These are phyloP conservation scores for Mycena indigotica DNA, from an alignment of 768 basidiomycete genomes.

Conservation along the genomic window DNA sequence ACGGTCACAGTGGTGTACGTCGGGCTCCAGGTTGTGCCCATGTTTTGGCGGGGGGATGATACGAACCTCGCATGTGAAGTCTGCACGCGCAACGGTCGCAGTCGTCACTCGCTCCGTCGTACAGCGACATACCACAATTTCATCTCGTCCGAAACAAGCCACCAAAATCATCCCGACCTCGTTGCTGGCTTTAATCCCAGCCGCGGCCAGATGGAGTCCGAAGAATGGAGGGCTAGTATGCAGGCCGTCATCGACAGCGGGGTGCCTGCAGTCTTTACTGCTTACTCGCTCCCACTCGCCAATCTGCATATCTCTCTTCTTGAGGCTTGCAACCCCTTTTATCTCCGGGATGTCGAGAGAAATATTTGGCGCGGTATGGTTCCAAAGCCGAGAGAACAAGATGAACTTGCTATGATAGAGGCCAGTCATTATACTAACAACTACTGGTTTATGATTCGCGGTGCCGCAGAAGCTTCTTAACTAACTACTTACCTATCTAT, in stretches of 20 bases:
- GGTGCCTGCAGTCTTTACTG: constrained; percentile 1
- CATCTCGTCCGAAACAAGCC: not conserved
- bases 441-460: constrained; percentile 5
- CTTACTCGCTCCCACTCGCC: not conserved
- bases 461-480: too few species aligned
- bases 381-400: not conserved
- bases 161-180: constrained; percentile 5
- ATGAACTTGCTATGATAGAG: not conserved
- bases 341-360: not conserved
- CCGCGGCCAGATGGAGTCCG: not conserved
- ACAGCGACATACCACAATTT: constrained; percentile 7
- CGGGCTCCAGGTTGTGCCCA: not conserved
- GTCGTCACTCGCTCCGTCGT: not conserved
- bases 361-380: constrained; percentile 12
- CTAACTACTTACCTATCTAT: too few species aligned
- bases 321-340: not conserved
- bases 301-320: not conserved
- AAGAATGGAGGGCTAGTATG: not conserved
- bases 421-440: constrained; percentile 4
- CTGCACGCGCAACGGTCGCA: not conserved
- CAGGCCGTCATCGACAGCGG: not conserved
- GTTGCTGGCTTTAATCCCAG: constrained; percentile 14
- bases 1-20: not conserved
- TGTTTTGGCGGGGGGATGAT: not conserved
- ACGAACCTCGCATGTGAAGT: not conserved